Evolutionary conservation across 148 eudicot species (phyloP).

Genomic region (Salicornia ramosissima): DNA sequence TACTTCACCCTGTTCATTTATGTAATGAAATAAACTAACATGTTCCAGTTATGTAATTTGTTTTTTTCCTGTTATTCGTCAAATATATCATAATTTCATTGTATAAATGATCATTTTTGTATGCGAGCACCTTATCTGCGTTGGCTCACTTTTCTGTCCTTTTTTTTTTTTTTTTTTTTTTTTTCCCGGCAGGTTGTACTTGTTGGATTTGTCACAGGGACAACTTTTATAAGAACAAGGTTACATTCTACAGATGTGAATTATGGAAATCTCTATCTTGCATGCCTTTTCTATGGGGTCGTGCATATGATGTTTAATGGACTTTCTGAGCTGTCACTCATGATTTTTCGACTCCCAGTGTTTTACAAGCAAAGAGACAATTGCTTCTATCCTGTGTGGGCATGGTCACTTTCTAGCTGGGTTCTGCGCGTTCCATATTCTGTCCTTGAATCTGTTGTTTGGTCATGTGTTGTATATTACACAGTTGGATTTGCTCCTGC

Average conservation of each 20-base stretch:
- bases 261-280: conserved; percentile 60
- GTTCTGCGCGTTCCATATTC: conserved; percentile 72
- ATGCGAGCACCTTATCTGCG: background rate
- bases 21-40: background rate
- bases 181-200: conserved; percentile 48
- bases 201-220: conserved; percentile 61
- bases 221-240: conserved; percentile 55
- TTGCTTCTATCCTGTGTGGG: conserved; percentile 83
- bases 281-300: conserved; percentile 58
- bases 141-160: background rate
- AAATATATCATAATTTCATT: background rate
- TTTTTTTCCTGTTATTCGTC: background rate
- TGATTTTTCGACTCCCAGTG: conserved; percentile 75
- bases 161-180: background rate
- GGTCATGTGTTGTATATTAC: conserved; percentile 67
- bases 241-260: conserved; percentile 52
- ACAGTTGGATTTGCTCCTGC: conserved; percentile 65
- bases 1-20: background rate
- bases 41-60: background rate
- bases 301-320: conserved; percentile 87
- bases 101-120: background rate
- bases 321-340: conserved; percentile 74
- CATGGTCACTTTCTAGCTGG: conserved; percentile 70
- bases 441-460: conserved; percentile 59
- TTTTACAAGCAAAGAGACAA: conserved; percentile 88